Conservation (phyloP, 495 filamentous ascomycete genomes). For the Coniosporium apollinis region DNA sequence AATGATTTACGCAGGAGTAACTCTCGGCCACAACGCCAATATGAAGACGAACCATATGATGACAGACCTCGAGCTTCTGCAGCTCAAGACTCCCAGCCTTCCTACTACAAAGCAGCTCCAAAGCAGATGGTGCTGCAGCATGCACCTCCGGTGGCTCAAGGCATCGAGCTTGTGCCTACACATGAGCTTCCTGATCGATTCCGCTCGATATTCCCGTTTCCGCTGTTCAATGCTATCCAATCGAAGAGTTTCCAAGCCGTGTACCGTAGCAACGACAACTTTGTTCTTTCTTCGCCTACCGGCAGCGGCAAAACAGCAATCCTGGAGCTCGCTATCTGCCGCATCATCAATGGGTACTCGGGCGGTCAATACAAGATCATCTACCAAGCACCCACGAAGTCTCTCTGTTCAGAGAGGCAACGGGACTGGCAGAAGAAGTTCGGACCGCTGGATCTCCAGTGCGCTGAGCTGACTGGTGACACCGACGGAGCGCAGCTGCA, state of each 20-base stretch:
- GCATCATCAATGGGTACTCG: conserved; percentile 42
- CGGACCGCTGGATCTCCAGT: conserved; percentile 50
- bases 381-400: conserved; percentile 90
- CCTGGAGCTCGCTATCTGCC: conserved; percentile 83
- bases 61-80: neutral
- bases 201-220: conserved; percentile 59
- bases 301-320: conserved; percentile 89
- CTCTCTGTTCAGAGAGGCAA: conserved; percentile 69
- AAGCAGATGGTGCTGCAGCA: conserved; percentile 12
- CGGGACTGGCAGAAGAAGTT: conserved; percentile 84
- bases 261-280: conserved; percentile 61
- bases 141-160: conserved; percentile 37
- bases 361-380: conserved; percentile 75
- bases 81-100: neutral
- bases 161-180: conserved; percentile 57
- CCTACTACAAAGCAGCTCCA: conserved; percentile 1
- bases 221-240: conserved; percentile 80
- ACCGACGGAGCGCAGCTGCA: conserved; percentile 59
- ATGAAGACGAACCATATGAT: too few species aligned
- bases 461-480: conserved; percentile 84
- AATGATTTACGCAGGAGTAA: neutral
- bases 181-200: conserved; percentile 62
- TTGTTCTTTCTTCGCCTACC: conserved; percentile 81
- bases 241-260: conserved; percentile 66
- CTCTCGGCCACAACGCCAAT: too few species aligned